Conservation (phyloP, 768 basidiomycete species). For the Krasilnikovozyma curviuscula region DNA sequence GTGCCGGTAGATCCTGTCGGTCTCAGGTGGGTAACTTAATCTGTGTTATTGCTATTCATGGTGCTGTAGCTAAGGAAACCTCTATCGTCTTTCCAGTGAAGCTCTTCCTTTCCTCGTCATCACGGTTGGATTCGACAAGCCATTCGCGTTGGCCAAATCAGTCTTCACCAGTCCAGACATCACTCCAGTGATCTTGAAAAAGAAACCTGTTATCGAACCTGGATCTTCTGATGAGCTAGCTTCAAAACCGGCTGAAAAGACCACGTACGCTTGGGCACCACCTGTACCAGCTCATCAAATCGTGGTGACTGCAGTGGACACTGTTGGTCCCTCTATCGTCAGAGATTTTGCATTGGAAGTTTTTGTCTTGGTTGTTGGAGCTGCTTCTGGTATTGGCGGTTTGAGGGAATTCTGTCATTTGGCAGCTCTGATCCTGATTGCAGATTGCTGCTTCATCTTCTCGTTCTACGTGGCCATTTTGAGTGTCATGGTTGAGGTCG, state of each 20-base stretch:
- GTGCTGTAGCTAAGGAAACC: no score
- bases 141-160: slow-evolving; percentile 69
- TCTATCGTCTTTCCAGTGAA: no score
- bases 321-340: slow-evolving; percentile 63
- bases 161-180: slow-evolving; percentile 61
- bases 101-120: slow-evolving; percentile 95
- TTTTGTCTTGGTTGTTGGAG: slow-evolving; percentile 68
- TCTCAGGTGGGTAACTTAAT: no score
- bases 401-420: slow-evolving; percentile 86
- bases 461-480: slow-evolving; percentile 78
- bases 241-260: slow-evolving; percentile 19
- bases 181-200: slow-evolving; percentile 18
- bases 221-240: slow-evolving; percentile 14
- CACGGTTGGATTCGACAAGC: slow-evolving; percentile 96
- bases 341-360: slow-evolving; percentile 87
- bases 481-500: slow-evolving; percentile 87
- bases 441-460: slow-evolving; percentile 75
- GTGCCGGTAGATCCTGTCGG: slow-evolving; percentile 85
- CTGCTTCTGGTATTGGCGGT: slow-evolving; percentile 67
- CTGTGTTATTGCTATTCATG: no score
- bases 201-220: slow-evolving; percentile 11
- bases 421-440: slow-evolving; percentile 63
- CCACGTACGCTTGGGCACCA: slow-evolving; percentile 25
- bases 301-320: slow-evolving; percentile 60
- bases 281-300: slow-evolving; percentile 54